Conservation (phyloP, 2,329 filamentous ascomycete species). For the Ceratocystis albifundus region DNA sequence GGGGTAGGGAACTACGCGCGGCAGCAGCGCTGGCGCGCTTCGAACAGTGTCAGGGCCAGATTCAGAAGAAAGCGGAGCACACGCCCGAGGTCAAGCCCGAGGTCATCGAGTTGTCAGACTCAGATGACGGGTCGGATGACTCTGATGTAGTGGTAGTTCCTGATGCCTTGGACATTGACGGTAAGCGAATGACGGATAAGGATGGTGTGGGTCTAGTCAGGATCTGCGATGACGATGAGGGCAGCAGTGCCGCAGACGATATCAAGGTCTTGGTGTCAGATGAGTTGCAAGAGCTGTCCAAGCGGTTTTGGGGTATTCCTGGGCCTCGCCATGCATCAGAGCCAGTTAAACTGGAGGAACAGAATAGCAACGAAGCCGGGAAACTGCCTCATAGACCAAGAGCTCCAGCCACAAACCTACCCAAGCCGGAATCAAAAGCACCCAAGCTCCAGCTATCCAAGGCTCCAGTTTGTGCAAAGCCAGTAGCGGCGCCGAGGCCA, state of each 20-base stretch:
- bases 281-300: slow-evolving; percentile 54
- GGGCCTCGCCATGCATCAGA: not conserved
- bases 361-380: not conserved
- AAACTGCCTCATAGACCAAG: not conserved
- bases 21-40: slow-evolving; percentile 67
- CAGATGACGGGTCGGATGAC: slow-evolving; percentile 27
- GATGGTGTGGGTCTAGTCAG: slow-evolving; percentile 58
- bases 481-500: not conserved
- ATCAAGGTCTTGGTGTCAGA: slow-evolving; percentile 33
- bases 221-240: slow-evolving; percentile 58
- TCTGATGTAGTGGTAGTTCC: slow-evolving; percentile 26
- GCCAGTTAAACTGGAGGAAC: slow-evolving; percentile 2
- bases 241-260: slow-evolving; percentile 45
- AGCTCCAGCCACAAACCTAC: not conserved
- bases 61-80: slow-evolving; percentile 30
- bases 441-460: not conserved
- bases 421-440: not conserved
- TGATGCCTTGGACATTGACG: slow-evolving; percentile 53
- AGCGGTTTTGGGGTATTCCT: slow-evolving; percentile 13
- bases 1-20: slow-evolving; percentile 63
- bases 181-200: slow-evolving; percentile 51
- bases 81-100: slow-evolving; percentile 32
- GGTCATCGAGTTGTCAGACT: slow-evolving; percentile 32
- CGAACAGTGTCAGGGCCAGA: slow-evolving; percentile 35
- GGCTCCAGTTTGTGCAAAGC: not conserved